Evolutionary conservation across 495 filamentous ascomycete species (phyloP), one percentile per base, ranked within the genome.

Genomic region (Chlorociboria aeruginascens): DNA sequence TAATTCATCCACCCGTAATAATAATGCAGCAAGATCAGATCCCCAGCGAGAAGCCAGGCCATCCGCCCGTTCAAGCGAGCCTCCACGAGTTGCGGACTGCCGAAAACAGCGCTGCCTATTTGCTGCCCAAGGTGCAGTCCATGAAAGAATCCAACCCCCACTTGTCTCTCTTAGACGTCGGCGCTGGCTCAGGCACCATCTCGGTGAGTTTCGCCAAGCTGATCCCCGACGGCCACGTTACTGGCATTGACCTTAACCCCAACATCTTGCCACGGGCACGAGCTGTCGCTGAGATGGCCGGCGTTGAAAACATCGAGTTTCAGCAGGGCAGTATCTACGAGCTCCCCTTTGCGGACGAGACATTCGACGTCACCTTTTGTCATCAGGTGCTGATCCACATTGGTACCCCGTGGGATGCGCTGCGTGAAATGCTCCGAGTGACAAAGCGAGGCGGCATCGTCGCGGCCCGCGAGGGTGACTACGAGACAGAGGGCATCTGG

Each of bases 341-440:
- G 33, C 58, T 73, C 0, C 63, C 65, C 34, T 70, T 66, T 46
- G 43, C 55, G 12, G 68, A 71, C 54, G 58, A 48, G 28, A 59
- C 52, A 0, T 73, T 69, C 52, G 68, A 71, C 45, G 47, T 72
- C 48, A 61, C 63, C 33, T 65, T 61, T 32, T 62, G 57, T 34
- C 60, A 64, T 49, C 62, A 67, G 58, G 61, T 69, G 50, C 61
- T 70, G 43, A 48, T 51, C 40, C 68, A 73, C 50, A 58, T 70
- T 32, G 47, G 49, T 37, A 51, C 48, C 9, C 69, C 66, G 8
- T 58, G 52, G 37, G 54, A 61, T 30, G 68, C 67, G 3, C 38
- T 69, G 30, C 50, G 50, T 36, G 69, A 72, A 51, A 69, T 71
- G 64, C 55, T 69, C 6, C 52, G 69, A 12, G 67, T 71, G 11